phyloP scores from a whole-genome alignment of 495 filamentous ascomycete genomes.

The Barbatosphaeria neglecta region DNA sequence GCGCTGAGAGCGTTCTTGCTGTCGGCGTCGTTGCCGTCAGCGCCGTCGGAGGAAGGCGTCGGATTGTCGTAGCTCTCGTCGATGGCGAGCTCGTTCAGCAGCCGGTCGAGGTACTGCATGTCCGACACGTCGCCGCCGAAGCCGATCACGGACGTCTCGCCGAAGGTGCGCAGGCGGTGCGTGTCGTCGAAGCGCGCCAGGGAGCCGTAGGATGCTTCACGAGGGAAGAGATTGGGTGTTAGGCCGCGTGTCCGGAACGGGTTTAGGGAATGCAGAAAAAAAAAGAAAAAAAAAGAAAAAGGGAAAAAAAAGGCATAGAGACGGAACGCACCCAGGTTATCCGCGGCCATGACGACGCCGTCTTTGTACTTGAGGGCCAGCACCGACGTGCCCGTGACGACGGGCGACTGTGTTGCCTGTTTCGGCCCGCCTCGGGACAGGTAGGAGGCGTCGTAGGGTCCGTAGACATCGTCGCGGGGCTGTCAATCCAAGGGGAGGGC shows the following conservation, averaged over 20 bases:
- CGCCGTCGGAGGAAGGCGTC: conserved; percentile 27
- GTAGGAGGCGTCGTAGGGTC: conserved; percentile 78
- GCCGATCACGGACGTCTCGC: conserved; percentile 62
- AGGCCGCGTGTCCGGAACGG: no score
- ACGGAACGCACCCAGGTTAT: conserved; percentile 69
- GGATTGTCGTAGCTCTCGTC: conserved; percentile 62
- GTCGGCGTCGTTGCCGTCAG: conserved; percentile 9
- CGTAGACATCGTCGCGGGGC: conserved; percentile 94
- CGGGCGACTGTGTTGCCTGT: conserved; percentile 76
- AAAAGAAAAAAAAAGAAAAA: no score
- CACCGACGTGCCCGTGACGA: conserved; percentile 94
- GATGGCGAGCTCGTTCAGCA: conserved; percentile 75
- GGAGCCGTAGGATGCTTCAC: conserved; percentile 97
- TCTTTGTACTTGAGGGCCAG: conserved; percentile 89
- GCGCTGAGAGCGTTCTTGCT: conserved; percentile 59
- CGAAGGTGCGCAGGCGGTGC: conserved; percentile 77
- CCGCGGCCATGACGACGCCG: conserved; percentile 90
- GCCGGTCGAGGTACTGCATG: conserved; percentile 94
- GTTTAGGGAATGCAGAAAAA: neutral
- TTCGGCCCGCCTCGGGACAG: conserved; percentile 59
- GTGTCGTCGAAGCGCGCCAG: conserved; percentile 94
- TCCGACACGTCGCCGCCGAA: conserved; percentile 94
- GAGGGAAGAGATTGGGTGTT: no score
- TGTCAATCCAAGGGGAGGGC: no score
- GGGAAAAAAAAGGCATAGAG: neutral